phyloP scores from a whole-genome alignment of 208 protist genomes.

The Leishmania tropica region DNA sequence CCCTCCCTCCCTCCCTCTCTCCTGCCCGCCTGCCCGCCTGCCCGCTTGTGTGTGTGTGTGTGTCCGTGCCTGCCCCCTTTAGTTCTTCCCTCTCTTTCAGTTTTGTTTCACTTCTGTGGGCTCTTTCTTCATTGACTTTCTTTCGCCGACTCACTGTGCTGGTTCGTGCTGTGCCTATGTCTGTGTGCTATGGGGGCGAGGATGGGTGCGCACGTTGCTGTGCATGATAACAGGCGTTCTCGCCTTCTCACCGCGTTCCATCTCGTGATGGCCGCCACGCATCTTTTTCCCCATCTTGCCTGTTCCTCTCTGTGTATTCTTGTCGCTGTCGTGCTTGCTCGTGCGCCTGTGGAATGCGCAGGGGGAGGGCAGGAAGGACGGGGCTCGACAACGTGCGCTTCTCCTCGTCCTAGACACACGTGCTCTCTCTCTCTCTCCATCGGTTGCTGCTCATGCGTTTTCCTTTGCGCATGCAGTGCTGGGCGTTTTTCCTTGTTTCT shows the following conservation, averaged over 20 bases:
- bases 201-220: background rate
- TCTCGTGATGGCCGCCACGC: background rate
- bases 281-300: slow-evolving; percentile 7
- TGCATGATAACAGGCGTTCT: background rate
- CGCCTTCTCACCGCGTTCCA: background rate
- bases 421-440: background rate
- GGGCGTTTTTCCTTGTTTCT: no score
- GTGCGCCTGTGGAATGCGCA: background rate
- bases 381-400: background rate
- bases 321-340: background rate
- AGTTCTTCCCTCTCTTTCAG: background rate
- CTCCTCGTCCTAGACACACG: background rate
- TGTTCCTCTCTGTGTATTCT: slow-evolving; percentile 23
- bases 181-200: background rate
- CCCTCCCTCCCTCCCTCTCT: background rate
- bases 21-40: background rate
- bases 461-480: background rate
- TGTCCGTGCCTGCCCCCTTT: background rate
- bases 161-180: background rate
- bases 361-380: background rate
- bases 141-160: background rate
- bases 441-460: background rate
- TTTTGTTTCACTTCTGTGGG: background rate
- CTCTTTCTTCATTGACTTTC: background rate
- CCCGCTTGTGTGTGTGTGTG: background rate